Conservation (phyloP, 1,139 yeast genomes). For the Kodamaea ohmeri region DNA sequence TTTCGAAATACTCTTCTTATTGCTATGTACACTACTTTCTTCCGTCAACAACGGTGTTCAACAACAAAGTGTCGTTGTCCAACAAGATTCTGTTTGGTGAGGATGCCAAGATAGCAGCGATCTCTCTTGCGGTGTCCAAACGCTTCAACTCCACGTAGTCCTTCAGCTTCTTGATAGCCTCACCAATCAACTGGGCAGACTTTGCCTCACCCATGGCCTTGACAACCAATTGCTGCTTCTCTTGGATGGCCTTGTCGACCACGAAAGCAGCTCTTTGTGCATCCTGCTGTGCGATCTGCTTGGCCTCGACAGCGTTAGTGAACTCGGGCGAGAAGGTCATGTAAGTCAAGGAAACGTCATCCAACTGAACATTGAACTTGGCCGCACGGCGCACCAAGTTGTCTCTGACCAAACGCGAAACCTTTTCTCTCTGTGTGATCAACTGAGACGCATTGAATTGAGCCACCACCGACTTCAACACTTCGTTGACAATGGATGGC, state of each 20-base stretch:
- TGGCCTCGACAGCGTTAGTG: conserved; percentile 96
- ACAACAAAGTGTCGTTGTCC: conserved; percentile 87
- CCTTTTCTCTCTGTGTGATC: conserved; percentile 97
- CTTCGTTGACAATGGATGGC: conserved; percentile 97
- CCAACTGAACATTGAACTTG: conserved; percentile 81
- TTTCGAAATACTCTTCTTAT: neutral
- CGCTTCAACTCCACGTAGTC: conserved; percentile 96
- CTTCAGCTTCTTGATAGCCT: conserved; percentile 91
- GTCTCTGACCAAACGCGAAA: conserved; percentile 86
- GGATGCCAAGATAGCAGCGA: conserved; percentile 77
- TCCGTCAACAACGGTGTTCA: conserved; percentile 76
- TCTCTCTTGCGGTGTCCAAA: conserved; percentile 95
- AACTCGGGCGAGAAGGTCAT: conserved; percentile 99
- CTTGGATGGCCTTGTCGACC: conserved; percentile 96
- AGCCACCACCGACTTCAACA: conserved; percentile 92
- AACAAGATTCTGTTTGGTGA: conserved; percentile 90
- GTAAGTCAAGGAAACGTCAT: conserved; percentile 91
- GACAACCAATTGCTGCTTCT: conserved; percentile 93
- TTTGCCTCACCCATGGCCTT: conserved; percentile 98
- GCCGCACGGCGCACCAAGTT: conserved; percentile 88
- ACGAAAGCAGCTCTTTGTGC: conserved; percentile 97
- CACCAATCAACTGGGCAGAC: conserved; percentile 97
- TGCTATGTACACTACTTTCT: conserved; percentile 8
- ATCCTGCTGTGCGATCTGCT: conserved; percentile 98
- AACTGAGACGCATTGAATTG: conserved; percentile 97